Percentiles rank a stretch among this genome's conserved stretches.
phyloP scores from a whole-genome alignment of 345 rosid species.

The Passiflora organensis region DNA sequence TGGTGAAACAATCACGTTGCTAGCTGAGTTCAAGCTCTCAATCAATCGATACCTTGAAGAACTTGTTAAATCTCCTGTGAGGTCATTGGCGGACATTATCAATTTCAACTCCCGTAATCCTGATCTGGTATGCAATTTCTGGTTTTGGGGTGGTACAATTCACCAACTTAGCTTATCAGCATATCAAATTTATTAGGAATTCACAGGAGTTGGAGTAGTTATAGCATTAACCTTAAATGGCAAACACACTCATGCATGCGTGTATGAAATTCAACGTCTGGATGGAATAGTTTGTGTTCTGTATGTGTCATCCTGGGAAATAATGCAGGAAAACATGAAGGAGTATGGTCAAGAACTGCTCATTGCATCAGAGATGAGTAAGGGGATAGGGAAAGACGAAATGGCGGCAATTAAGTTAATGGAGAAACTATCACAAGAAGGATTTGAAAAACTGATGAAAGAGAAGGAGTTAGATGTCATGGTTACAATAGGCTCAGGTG shows the following conservation, averaged over 20 bases:
- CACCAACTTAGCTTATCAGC: no score
- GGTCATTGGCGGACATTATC: slow-evolving; percentile 54
- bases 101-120: slow-evolving; percentile 32
- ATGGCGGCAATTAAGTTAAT: slow-evolving; percentile 25
- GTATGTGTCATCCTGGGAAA: no score
- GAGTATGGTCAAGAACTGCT: slow-evolving; percentile 45
- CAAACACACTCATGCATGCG: no score
- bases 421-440: slow-evolving; percentile 31
- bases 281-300: no score
- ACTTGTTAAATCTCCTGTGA: slow-evolving; percentile 46
- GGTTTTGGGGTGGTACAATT: slow-evolving; percentile 24
- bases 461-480: slow-evolving; percentile 49
- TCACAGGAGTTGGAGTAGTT: no score
- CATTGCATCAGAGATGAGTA: slow-evolving; percentile 36
- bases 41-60: slow-evolving; percentile 43
- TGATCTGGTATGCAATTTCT: slow-evolving; percentile 15
- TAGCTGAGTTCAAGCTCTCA: slow-evolving; percentile 54
- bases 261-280: no score
- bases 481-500: slow-evolving; percentile 24
- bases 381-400: slow-evolving; percentile 28
- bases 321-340: slow-evolving; percentile 44
- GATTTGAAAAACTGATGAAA: slow-evolving; percentile 51
- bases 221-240: no score
- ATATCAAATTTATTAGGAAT: no score
- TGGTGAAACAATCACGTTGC: slow-evolving; percentile 10